Evolutionary conservation across 2,329 filamentous ascomycete genomes (phyloP), one percentile per base, ranked within the genome.

Genomic region (Blumeria graminis): DNA sequence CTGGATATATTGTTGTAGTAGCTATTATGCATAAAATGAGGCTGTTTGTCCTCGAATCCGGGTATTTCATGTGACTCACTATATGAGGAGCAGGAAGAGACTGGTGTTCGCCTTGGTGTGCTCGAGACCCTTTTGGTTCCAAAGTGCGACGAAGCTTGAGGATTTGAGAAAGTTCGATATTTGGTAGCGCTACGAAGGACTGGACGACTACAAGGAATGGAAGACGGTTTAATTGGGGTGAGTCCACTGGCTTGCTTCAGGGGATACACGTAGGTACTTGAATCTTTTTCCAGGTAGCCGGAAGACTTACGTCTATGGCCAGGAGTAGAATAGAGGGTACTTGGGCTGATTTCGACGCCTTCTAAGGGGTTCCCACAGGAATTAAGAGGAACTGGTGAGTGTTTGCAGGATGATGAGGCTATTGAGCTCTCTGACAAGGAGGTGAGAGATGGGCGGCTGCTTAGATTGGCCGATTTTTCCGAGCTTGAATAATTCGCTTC

Each of bases 1-100:
- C 63, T 57, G 6, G 46, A 55, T 55, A 62, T 65, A 45, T 61
- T 60, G 16, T 56, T 63, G 53, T 63, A 65, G 39, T 65, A 58
- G 16, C 46, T n/a, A 56, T 63, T 59, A 2, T 43, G 33, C 14
- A 11, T 13, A 13, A 14, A 8, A 16, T 38, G 18, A 18, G 32
- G 1, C 51, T 51, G 35, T 60, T 60, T 2, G 22, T 51, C 28
- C 58, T 36, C 6, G 58, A 60, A 57, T 63, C 61, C 14, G 56
- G 55, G 1, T 36, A 3, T 35, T 60, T 28, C 22, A 28, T 61
- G 55, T 63, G 63, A 48, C 59, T 61, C 22, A 58, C 55, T 7
- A 43, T 41, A 32, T 16, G 18, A 14, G 35, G 32, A 35, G 35
- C 4, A 54, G 35, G 41, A 55, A 22, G 18, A 41, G 8, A 22